These are phyloP conservation scores for Pigoraptor vietnamica DNA, from an alignment of 78 protist species.

Conservation along the genomic window DNA sequence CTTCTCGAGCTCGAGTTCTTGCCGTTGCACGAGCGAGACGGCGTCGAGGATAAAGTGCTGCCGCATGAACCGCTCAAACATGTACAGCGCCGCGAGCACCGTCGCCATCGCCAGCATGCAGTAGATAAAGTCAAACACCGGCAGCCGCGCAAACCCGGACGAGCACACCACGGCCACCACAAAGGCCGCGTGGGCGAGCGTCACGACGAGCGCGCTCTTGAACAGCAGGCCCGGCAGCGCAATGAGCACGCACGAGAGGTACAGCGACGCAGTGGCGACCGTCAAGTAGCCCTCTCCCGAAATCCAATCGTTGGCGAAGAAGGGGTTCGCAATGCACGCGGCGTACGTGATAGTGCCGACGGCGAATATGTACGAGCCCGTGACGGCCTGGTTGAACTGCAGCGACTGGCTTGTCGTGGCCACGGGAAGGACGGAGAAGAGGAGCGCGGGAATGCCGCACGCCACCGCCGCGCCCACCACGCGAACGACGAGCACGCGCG, in stretches of 20 bases:
- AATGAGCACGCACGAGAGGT: background rate
- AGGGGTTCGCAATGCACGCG: background rate
- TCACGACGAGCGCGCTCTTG: background rate
- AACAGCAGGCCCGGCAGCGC: background rate
- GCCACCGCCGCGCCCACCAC: background rate
- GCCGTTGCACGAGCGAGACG: background rate
- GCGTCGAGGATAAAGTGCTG: background rate
- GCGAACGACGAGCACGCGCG: background rate
- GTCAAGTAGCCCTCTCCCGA: background rate
- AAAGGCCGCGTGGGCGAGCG: background rate
- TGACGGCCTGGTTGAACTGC: background rate
- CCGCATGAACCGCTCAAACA: background rate
- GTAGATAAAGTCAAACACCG: background rate
- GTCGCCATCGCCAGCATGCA: background rate
- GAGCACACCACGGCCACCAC: background rate
- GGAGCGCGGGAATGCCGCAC: background rate
- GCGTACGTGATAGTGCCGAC: background rate
- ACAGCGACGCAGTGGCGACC: background rate
- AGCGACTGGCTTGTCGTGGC: background rate
- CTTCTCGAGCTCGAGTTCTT: background rate
- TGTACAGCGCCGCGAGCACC: background rate
- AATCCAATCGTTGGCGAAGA: background rate
- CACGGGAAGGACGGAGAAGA: background rate
- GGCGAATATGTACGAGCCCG: background rate
- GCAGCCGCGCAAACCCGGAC: background rate